Conservation (phyloP, 208 protist species). For the Blechomonas ayalai region DNA sequence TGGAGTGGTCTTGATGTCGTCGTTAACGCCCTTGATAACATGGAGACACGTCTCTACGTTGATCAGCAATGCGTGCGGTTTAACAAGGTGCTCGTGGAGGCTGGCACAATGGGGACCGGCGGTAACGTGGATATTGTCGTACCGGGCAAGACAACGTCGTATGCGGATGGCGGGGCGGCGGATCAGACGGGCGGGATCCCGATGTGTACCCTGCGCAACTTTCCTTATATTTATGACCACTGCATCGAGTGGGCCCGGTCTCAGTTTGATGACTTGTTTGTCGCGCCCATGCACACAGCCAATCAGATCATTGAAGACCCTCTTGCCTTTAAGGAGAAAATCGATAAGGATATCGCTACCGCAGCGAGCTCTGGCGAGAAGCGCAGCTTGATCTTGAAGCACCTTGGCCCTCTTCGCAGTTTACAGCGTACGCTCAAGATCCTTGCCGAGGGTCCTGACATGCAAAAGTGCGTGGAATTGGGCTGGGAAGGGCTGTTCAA, state of each 20-base stretch:
- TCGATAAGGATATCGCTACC: constrained; percentile 51
- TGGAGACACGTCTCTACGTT: constrained; percentile 95
- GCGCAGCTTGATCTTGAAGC: constrained; percentile 72
- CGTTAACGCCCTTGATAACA: constrained; percentile 99
- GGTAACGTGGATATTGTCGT: constrained; percentile 98
- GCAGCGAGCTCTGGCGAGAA: constrained; percentile 63
- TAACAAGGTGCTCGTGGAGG: constrained; percentile 97
- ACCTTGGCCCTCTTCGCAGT: constrained; percentile 41
- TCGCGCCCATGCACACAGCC: constrained; percentile 72
- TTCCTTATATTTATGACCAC: constrained; percentile 99
- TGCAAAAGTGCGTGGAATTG: constrained; percentile 94
- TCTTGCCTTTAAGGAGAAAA: constrained; percentile 41
- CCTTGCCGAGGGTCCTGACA: constrained; percentile 41
- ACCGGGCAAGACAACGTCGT: constrained; percentile 97
- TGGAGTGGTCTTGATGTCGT: constrained; percentile 94
- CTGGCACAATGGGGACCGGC: constrained; percentile 98
- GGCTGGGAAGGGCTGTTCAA: constrained; percentile 94
- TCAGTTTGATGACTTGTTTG: constrained; percentile 91
- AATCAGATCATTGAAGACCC: constrained; percentile 81
- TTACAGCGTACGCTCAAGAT: constrained; percentile 49
- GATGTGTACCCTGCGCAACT: constrained; percentile 99
- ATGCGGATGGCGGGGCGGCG: constrained; percentile 93
- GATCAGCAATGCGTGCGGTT: constrained; percentile 95
- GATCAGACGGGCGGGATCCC: constrained; percentile 97
- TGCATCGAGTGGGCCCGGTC: constrained; percentile 95